Evolutionary conservation across 169 alveolate genomes (phyloP).

Genomic region (Eimeria sp.): DNA sequence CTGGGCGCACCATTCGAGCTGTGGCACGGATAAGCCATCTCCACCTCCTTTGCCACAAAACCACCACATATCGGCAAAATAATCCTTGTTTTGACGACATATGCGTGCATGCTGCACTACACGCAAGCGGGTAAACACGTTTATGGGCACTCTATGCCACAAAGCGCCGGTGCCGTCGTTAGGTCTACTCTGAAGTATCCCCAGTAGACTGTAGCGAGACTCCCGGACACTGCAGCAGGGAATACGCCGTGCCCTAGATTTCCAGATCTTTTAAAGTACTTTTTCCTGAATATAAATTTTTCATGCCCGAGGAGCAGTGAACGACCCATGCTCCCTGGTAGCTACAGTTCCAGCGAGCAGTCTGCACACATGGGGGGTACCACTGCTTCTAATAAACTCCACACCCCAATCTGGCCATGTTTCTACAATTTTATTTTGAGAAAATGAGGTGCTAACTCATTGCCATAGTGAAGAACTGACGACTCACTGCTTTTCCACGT

Average conservation of each 20-base stretch:
- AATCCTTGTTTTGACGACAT: not conserved
- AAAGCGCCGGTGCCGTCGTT: not conserved
- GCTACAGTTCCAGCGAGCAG: not conserved
- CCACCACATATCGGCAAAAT: not conserved
- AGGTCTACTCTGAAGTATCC: not conserved
- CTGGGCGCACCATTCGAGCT: not conserved
- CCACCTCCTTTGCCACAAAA: not conserved
- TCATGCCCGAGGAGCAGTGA: not conserved
- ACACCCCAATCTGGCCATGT: not conserved
- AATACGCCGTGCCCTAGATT: not conserved
- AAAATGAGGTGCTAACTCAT: not conserved
- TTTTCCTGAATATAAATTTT: not conserved
- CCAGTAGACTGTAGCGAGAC: not conserved
- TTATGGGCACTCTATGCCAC: not conserved
- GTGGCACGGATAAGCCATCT: not conserved
- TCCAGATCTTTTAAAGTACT: not conserved
- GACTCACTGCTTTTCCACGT: not conserved
- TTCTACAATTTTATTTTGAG: constrained; percentile 8
- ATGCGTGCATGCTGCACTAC: not conserved
- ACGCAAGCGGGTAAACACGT: not conserved
- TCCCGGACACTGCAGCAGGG: not conserved
- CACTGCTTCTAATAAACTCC: not conserved
- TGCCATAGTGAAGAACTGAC: not conserved
- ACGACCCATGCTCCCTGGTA: not conserved
- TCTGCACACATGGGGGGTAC: constrained; percentile 37